Percentiles rank a stretch among this genome's conserved stretches.
Conservation (phyloP, 2,329 filamentous ascomycete species). For the Xylariaceae sp. region DNA sequence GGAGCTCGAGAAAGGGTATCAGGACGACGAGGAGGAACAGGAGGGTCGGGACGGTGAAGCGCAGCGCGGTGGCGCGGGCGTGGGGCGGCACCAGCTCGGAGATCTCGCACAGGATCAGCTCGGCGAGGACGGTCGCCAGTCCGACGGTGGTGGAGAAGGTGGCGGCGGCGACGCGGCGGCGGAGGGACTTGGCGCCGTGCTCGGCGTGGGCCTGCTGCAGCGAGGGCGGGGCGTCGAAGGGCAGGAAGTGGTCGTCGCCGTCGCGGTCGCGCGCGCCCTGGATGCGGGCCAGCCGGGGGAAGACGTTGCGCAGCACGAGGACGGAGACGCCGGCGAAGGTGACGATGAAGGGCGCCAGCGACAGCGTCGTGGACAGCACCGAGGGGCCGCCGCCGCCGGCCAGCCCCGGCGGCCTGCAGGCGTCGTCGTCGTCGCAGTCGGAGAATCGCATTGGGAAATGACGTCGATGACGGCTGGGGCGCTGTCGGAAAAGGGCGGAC, state of each 20-base stretch:
- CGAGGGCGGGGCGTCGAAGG: conserved; percentile 51
- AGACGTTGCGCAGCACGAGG: conserved; percentile 60
- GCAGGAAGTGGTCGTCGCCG: conserved; percentile 55
- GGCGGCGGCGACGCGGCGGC: conserved; percentile 46
- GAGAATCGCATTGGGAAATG: conserved; percentile 33
- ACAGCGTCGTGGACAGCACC: conserved; percentile 40
- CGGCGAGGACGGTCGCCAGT: conserved; percentile 67
- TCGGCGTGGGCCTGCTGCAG: conserved; percentile 53
- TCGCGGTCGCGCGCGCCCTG: conserved; percentile 46
- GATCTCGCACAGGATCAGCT: conserved; percentile 79
- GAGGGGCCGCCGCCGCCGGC: conserved; percentile 35
- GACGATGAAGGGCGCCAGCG: conserved; percentile 62
- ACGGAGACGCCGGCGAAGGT: conserved; percentile 59
- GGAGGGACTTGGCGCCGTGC: conserved; percentile 44
- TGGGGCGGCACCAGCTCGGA: conserved; percentile 63
- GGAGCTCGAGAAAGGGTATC: conserved; percentile 73
- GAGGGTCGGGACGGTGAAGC: conserved; percentile 61
- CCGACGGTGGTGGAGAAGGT: conserved; percentile 73
- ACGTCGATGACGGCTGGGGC: too few relatives aligned
- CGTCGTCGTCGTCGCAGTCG: conserved; percentile 51
- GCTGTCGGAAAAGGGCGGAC: too few relatives aligned
- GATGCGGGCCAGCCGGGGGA: conserved; percentile 60
- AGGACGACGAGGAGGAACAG: conserved; percentile 65
- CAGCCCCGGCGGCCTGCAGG: conserved; percentile 41
- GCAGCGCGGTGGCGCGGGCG: conserved; percentile 61